Conservation (phyloP, 2,329 filamentous ascomycete genomes). For the Aspergillus cejpii region DNA sequence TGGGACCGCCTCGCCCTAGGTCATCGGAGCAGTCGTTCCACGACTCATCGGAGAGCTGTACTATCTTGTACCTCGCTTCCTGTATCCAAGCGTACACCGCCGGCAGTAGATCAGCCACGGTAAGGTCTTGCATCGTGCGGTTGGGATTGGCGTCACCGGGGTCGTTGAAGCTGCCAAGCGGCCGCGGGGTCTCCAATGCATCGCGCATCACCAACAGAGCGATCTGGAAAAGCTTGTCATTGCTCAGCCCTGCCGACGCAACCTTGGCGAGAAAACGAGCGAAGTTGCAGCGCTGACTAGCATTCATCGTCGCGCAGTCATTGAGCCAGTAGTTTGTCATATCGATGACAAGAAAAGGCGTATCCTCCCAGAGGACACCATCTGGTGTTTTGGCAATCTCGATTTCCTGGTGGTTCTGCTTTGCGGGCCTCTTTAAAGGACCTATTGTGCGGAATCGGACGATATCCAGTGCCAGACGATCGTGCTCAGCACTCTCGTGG, state of each 20-base stretch:
- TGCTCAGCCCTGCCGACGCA: not conserved
- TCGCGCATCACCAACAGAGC: not conserved
- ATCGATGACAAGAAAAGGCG: not conserved
- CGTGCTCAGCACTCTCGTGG: not conserved
- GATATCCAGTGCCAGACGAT: not conserved
- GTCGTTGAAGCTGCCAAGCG: not conserved
- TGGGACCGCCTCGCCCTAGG: not conserved
- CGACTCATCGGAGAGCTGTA: not conserved
- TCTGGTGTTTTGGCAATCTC: not conserved
- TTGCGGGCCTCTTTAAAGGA: not conserved
- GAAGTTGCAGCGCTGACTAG: not conserved
- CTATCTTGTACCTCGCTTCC: not conserved
- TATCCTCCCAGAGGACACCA: not conserved
- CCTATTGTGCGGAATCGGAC: not conserved
- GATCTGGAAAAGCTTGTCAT: not conserved
- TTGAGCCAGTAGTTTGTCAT: not conserved
- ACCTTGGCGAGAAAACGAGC: not conserved
- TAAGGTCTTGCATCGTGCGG: not conserved
- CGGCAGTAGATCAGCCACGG: not conserved
- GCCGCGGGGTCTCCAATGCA: not conserved
- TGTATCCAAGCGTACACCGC: not conserved
- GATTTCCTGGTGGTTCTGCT: not conserved
- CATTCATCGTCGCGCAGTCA: not conserved
- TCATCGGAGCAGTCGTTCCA: not conserved
- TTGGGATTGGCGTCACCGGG: not conserved